A percentile compares a stretch with the other conserved stretches of the same genome.
Conservation (phyloP, 345 rosid genomes). For the Heritiera fomes region DNA sequence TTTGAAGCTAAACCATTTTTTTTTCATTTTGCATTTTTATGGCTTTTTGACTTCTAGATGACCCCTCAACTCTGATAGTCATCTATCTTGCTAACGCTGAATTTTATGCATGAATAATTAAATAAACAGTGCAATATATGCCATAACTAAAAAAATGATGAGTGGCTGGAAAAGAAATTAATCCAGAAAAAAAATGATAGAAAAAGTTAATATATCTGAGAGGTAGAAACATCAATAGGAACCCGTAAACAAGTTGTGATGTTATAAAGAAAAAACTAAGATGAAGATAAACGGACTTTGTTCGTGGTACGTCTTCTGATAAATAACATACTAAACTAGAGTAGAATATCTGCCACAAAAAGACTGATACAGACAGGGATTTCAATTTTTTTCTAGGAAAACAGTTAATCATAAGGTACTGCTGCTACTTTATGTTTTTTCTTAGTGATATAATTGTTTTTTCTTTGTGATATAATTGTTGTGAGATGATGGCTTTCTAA, state of each 20-base stretch:
- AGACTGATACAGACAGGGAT: background rate
- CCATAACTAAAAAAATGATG: background rate
- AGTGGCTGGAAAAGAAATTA: constrained; percentile 2
- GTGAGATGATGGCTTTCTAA: constrained; percentile 2
- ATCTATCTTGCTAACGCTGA: background rate
- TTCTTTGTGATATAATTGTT: background rate
- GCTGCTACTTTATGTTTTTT: background rate
- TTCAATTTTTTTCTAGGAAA: background rate
- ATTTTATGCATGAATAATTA: background rate
- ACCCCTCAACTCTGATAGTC: background rate
- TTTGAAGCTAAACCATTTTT: background rate
- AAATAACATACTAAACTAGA: background rate
- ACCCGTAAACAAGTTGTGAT: constrained; percentile 6
- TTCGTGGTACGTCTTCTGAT: background rate
- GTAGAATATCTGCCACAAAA: background rate
- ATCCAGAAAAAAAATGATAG: background rate
- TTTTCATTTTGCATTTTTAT: background rate
- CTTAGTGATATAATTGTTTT: background rate
- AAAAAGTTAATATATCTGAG: background rate
- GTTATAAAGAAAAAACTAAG: background rate
- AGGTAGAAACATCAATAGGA: constrained; percentile 2
- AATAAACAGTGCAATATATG: background rate
- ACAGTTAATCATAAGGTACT: background rate
- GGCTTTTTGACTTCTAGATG: background rate
- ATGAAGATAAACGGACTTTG: background rate